Percentiles rank a stretch among this genome's conserved stretches.
phyloP scores from a whole-genome alignment of 2,329 filamentous ascomycete species.

The Torrubiella hemipterigena region DNA sequence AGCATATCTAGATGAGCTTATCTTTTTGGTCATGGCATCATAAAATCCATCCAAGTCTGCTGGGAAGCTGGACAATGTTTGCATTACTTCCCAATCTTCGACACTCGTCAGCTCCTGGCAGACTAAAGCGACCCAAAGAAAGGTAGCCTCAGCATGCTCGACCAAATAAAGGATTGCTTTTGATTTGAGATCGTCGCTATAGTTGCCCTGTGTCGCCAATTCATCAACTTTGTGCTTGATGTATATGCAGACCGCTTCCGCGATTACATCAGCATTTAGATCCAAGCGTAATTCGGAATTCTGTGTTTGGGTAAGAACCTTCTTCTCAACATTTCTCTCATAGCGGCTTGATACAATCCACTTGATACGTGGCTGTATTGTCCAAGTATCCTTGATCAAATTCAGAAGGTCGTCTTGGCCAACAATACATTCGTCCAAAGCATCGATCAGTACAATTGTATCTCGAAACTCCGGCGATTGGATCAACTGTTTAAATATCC shows the following conservation, averaged over 20 bases:
- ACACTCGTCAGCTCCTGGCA: conserved; percentile 2
- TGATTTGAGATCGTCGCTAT: conserved; percentile 2
- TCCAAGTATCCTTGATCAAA: conserved; percentile 20
- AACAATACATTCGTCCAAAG: conserved; percentile 30
- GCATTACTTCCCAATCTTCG: not conserved
- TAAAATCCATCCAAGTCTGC: not conserved
- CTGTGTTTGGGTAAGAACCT: conserved; percentile 11
- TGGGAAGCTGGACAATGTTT: not conserved
- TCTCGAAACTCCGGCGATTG: conserved; percentile 15
- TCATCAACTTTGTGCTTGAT: conserved; percentile 18
- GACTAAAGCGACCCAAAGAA: conserved; percentile 23
- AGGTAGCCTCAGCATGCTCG: conserved; percentile 23
- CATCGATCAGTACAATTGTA: conserved; percentile 28
- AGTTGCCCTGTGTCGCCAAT: conserved; percentile 9
- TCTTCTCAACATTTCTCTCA: conserved; percentile 19
- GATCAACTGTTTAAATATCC: conserved; percentile 27
- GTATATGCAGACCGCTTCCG: conserved; percentile 19
- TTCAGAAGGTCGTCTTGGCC: conserved; percentile 19
- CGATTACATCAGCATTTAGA: conserved; percentile 20
- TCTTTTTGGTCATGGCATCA: not conserved
- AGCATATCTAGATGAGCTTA: not conserved
- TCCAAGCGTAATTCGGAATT: conserved; percentile 20
- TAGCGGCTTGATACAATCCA: conserved; percentile 34
- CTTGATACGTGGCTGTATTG: no score
- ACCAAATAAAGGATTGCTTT: conserved; percentile 10